Conservation (phyloP, 2,329 filamentous ascomycete species). For the Alternaria triticina region DNA sequence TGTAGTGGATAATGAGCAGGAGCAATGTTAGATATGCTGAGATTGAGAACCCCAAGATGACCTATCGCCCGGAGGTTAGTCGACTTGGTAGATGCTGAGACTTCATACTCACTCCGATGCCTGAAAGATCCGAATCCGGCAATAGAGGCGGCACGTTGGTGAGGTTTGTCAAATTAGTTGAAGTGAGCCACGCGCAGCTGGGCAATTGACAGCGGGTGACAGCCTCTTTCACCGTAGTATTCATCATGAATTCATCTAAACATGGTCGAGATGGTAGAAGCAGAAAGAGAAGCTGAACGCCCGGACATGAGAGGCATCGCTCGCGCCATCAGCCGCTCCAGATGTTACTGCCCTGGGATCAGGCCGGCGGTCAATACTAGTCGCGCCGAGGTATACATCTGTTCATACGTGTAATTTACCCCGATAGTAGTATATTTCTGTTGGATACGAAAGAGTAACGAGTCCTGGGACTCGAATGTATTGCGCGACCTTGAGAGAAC, state of each 20-base stretch:
- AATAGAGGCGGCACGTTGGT: slow-evolving; percentile 16
- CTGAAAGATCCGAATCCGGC: slow-evolving; percentile 31
- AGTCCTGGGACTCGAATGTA: background rate
- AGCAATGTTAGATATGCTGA: slow-evolving; percentile 32
- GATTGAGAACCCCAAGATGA: slow-evolving; percentile 36
- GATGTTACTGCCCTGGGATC: background rate
- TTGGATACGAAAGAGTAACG: background rate
- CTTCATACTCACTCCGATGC: slow-evolving; percentile 25
- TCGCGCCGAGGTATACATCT: background rate
- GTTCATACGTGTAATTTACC: background rate
- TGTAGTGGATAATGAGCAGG: slow-evolving; percentile 25
- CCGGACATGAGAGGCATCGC: background rate
- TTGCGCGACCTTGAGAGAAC: background rate
- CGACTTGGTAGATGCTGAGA: background rate
- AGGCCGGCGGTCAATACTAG: background rate
- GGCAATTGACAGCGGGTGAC: slow-evolving; percentile 16
- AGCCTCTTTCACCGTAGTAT: background rate
- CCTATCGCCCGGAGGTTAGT: slow-evolving; percentile 6
- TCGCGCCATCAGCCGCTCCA: background rate
- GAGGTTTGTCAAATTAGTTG: slow-evolving; percentile 11
- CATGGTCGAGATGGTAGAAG: background rate
- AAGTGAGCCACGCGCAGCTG: slow-evolving; percentile 26
- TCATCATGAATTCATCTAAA: background rate
- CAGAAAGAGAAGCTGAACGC: background rate
- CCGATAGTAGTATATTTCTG: background rate